Percentiles rank a stretch among this genome's conserved stretches.
phyloP scores from a whole-genome alignment of 768 basidiomycete genomes.

The Tulasnella sp. region DNA sequence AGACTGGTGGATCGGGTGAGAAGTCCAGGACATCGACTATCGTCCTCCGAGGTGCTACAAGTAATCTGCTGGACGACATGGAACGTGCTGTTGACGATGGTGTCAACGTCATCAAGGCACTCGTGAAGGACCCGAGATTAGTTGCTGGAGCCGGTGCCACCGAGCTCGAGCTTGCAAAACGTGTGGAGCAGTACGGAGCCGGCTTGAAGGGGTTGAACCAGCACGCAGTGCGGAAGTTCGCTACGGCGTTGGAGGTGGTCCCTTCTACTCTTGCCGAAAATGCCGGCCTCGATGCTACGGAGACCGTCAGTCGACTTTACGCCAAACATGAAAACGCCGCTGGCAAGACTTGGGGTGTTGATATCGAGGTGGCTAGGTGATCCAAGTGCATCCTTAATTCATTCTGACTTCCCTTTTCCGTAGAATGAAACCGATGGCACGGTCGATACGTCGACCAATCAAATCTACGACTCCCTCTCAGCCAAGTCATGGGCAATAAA shows the following conservation, averaged over 20 bases:
- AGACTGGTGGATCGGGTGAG: conserved; percentile 58
- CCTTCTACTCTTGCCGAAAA: conserved; percentile 94
- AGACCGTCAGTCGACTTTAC: conserved; percentile 83
- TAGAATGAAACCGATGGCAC: conserved; percentile 79
- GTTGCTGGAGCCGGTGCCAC: conserved; percentile 93
- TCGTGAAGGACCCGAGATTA: conserved; percentile 84
- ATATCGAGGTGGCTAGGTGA: conserved; percentile 66
- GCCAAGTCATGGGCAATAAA: conserved; percentile 88
- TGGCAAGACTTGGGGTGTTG: conserved; percentile 77
- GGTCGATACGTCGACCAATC: conserved; percentile 46
- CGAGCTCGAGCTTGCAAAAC: conserved; percentile 85
- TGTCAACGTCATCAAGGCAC: conserved; percentile 88
- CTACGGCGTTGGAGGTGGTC: conserved; percentile 84
- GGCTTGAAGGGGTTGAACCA: conserved; percentile 87
- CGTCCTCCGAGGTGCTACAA: conserved; percentile 90
- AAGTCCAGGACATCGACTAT: conserved; percentile 89
- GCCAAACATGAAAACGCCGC: conserved; percentile 75
- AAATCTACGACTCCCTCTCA: conserved; percentile 80
- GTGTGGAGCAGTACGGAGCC: conserved; percentile 81
- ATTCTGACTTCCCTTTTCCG: conserved; percentile 4
- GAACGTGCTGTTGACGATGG: conserved; percentile 97
- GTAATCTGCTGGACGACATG: conserved; percentile 90
- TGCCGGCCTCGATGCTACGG: conserved; percentile 84
- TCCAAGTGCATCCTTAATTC: neutral
- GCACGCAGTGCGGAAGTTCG: conserved; percentile 88